Base-by-base conservation (phyloP, 1,139 yeast species). In the Hyphopichia khmerensis region DNA sequence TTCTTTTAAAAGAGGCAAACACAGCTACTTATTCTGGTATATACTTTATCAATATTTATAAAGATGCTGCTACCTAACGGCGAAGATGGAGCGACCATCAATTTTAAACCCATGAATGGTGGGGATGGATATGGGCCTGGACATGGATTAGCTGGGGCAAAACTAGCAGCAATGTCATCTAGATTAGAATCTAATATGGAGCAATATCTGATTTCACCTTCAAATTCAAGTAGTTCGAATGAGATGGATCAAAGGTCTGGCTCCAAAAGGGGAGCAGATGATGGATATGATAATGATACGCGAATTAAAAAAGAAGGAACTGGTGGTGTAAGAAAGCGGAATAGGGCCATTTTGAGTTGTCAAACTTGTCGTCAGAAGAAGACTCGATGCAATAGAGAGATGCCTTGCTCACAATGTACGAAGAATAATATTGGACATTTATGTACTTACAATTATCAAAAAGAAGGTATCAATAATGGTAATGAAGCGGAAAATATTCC, bases 331-430 rank as follows among this genome's bases (percentile, higher is more conserved):
- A 23, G 17, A 17, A 38, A 24, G 23, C 33, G 40, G 11, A 38
- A 38, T 17, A 8, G 36, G 8, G 33, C 40, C 6, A 33, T 33
- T 4, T 26, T 38, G 17, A 23, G 31, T 31, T 38, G 40, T 15
- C 14, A n/a, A 11, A 27, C 19, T 4, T 38, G 40, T 24, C 27
- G 36, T 4, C n/a, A 21, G 16, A 38, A 33, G 26, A 60, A 60
- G 46, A 56, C 59, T 44, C 57, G 53, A 35, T 60, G 65, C 43
- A 62, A 60, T 43, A 51, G 63, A 5, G 51, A 50, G 29, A 41
- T 46, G 33, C 65, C 65, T 1, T 60, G 65, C 31, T 48, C 49
- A 39, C 43, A 59, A 5, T 60, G 65, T 44, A 49, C 54, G 24
- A 57, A 53, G 40, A 36, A n/a, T 5, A 36, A 36, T 18, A 14